Base-by-base conservation (phyloP, 768 basidiomycete species). In the Clitopilus hobsonii region DNA sequence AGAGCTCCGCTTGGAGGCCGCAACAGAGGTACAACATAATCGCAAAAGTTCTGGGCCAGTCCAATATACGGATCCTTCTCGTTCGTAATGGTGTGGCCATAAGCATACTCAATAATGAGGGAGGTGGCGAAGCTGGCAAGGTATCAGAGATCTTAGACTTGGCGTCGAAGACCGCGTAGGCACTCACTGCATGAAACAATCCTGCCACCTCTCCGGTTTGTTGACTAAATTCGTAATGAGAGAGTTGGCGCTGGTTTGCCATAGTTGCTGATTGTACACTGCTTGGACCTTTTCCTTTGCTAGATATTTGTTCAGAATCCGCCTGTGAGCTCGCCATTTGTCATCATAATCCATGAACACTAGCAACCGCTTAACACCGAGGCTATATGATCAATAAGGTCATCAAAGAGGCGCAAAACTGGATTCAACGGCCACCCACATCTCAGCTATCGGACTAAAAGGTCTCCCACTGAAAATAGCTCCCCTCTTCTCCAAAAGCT, bases 401-500 rank as follows among this genome's bases (percentile, higher is more conserved):
- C 38, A n/a, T n/a, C n/a, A n/a, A 23, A 18, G 22, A 55, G 49
- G 25, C 13, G 57, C 47, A 23, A 3, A 22, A 36, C 16, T 5
- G 11, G 23, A 22, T 6, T 58, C 60, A 10, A 61, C 23, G 38
- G 54, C 5, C 3, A 56, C 27, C 22, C 14, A 38, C 13, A 57
- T 47, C 13, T 68, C 65, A 49, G 54, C 52, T 14, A 67, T 51
- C 28, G 69, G 56, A 23, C 67, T 57, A 29, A 26, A 25, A 16
- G 69, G 67, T 18, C 71, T 63, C 48, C 67, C 67, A 23, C 63
- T 66, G 54, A 78, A 79, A 22, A 71, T 74, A 14, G 60, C 45
- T 18, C 70, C 69, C 28, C 74, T 62, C 47, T 69, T 74, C 29
- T 78, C 76, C 16, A 78, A 65, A 16, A 79, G 68, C 8, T 79